Evolutionary conservation across 139 green algal genomes (phyloP).

Genomic region (Astrephomene gubernaculifera): DNA sequence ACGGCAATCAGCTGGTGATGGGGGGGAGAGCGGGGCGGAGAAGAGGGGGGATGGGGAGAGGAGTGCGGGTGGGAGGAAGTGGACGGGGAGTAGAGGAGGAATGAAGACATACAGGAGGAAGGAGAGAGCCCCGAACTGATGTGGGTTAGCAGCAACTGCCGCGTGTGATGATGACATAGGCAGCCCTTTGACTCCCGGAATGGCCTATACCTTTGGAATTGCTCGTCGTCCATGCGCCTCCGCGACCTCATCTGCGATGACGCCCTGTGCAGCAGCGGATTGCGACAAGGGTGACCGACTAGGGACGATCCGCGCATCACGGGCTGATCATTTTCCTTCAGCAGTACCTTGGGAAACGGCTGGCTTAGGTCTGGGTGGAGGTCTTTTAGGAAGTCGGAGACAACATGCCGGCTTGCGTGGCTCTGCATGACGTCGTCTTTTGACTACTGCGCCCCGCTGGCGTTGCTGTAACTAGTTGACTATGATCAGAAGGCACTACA

Average conservation of each 20-base stretch:
- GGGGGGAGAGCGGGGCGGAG: not conserved
- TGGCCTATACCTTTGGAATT: constrained; percentile 42
- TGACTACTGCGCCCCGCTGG: too few relatives aligned
- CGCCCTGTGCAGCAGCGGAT: constrained; percentile 36
- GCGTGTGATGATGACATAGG: not conserved
- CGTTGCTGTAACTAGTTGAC: too few relatives aligned
- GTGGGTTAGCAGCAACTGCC: not conserved
- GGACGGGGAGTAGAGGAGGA: too few relatives aligned
- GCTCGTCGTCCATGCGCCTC: constrained; percentile 50
- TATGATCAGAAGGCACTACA: too few relatives aligned
- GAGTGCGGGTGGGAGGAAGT: not conserved
- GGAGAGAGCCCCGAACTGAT: not conserved
- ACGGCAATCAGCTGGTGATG: constrained; percentile 36
- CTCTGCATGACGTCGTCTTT: constrained; percentile 54
- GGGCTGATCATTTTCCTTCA: not conserved
- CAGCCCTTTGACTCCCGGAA: not conserved
- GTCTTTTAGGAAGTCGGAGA: constrained; percentile 52
- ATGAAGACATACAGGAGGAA: too few relatives aligned
- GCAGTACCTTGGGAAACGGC: constrained; percentile 45
- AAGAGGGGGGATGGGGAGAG: not conserved
- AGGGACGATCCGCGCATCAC: too few relatives aligned
- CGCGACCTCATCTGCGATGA: constrained; percentile 53
- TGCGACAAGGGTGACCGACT: not conserved
- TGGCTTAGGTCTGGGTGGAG: constrained; percentile 53
- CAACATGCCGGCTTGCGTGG: constrained; percentile 50